Evolutionary conservation across 2,329 filamentous ascomycete genomes (phyloP), one percentile per base, ranked within the genome.

Genomic region (Neoascochyta sp.): DNA sequence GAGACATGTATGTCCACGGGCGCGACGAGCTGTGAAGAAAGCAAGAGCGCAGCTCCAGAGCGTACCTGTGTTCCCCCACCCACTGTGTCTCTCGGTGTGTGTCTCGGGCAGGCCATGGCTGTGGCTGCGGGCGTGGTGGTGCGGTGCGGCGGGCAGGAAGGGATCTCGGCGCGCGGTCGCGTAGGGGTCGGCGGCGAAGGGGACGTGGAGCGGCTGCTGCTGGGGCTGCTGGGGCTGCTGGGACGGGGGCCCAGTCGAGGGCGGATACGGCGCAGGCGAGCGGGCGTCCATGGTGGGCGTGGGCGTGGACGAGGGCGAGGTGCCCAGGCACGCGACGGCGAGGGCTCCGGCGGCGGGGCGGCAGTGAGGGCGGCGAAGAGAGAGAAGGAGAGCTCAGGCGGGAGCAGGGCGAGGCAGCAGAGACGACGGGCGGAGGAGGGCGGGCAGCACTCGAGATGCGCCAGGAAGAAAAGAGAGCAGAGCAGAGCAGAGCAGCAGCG

Each of bases 161-260:
- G 68, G 66, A 43, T 72, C 68, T 55, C 65, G 64, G 34, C 60
- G 64, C 27, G 63, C 54, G 33, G 68, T 61, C 4, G 66, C 62
- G 39, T 72, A 71, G 13, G 68, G 65, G 42, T 72, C 69, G 32
- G 45, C 36, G 16, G 63, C 50, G 50, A 65, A 69, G 24, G 68
- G 65, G 25, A 66, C 60, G 39, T 70, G 68, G 21, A 66, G 47
- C 8, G 66, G 61, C 20, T 66, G 50, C 32, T 59, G 53, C 9
- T 36, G 34, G 16, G 43, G 39, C 19, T 57, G 42, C 23, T 56
- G 52, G 7, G 59, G 40, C 17, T 50, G 50, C 24, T 15, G 27
- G n/a, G 34, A n/a, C 23, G 54, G 44, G 24, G 52, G 51, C 32
- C 44, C 43, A 14, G 47, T 56, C n/a, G 61, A 48, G 19, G 63